These are phyloP conservation scores for Coelastrella sp. DNA, from an alignment of 139 green algal species.

Conservation along the genomic window DNA sequence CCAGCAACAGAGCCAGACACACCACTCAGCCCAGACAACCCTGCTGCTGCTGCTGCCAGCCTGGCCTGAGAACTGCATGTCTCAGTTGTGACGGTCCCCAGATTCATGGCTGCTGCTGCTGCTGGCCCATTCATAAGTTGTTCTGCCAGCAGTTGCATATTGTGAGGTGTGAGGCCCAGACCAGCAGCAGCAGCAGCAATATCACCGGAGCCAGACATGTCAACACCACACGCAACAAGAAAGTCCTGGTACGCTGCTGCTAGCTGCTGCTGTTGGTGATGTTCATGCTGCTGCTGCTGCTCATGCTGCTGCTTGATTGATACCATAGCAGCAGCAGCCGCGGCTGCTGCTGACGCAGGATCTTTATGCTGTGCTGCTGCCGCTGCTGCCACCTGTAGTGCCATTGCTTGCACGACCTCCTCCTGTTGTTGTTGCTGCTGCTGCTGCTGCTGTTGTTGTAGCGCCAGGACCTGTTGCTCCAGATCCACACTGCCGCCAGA, in stretches of 20 bases:
- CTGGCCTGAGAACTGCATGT: background rate
- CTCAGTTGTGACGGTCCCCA: no score
- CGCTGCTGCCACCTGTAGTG: constrained; percentile 34
- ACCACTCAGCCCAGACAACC: background rate
- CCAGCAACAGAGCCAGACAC: no score
- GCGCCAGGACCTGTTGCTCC: background rate
- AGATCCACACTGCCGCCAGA: no score
- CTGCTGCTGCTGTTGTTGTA: constrained; percentile 21
- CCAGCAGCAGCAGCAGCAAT: constrained; percentile 6
- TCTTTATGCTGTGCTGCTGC: constrained; percentile 18
- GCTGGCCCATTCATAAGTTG: background rate
- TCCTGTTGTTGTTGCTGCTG: constrained; percentile 32
- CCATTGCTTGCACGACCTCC: background rate
- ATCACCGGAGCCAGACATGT: background rate
- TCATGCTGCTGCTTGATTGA: constrained; percentile 41
- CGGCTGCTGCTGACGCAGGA: constrained; percentile 30
- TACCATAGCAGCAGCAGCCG: constrained; percentile 35
- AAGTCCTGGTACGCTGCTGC: constrained; percentile 13
- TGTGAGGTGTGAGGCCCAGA: background rate
- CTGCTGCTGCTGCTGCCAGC: constrained; percentile 38
- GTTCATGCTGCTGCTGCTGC: constrained; percentile 42
- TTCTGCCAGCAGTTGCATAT: constrained; percentile 18
- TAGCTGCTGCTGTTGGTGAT: constrained; percentile 23
- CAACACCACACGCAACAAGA: background rate
- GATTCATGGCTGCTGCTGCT: no score